These are phyloP conservation scores for Cyamopsis tetragonoloba DNA, from an alignment of 306 rosid species.

Conservation along the genomic window DNA sequence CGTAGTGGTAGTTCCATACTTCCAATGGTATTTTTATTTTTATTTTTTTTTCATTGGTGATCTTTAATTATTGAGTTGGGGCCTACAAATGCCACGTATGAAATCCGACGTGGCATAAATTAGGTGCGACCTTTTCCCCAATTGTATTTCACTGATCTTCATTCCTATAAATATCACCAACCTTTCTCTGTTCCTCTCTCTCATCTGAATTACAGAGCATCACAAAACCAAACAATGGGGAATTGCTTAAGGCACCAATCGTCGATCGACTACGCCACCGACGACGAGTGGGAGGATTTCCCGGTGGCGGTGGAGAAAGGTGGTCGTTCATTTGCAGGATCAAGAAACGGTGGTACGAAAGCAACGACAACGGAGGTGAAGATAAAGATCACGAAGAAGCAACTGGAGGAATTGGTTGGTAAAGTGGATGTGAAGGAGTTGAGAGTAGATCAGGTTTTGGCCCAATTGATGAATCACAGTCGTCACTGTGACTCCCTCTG, in stretches of 20 bases:
- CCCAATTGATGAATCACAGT: constrained; percentile 38
- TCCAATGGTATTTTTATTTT: too few relatives aligned
- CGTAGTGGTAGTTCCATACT: too few relatives aligned
- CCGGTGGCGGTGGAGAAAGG: neutral
- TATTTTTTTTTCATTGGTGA: too few relatives aligned
- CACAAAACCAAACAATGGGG: constrained; percentile 37
- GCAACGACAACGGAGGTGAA: constrained; percentile 45
- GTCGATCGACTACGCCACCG: constrained; percentile 36
- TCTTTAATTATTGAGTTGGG: too few relatives aligned
- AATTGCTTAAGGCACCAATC: constrained; percentile 54
- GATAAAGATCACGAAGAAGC: constrained; percentile 78
- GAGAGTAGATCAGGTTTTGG: constrained; percentile 52
- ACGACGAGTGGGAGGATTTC: constrained; percentile 51
- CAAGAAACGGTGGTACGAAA: neutral
- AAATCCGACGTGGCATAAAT: constrained; percentile 36
- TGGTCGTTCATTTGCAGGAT: neutral
- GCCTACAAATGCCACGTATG: constrained; percentile 31
- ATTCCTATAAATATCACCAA: constrained; percentile 5
- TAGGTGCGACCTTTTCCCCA: constrained; percentile 37
- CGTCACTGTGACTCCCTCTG: constrained; percentile 29
- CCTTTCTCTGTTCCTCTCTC: constrained; percentile 3
- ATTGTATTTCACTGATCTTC: neutral
- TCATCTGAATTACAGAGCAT: neutral
- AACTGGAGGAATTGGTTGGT: constrained; percentile 51
- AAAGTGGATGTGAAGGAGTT: constrained; percentile 45